Evolutionary conservation across 202 grass and related monocot species (phyloP), one percentile per base, ranked within the genome.

Genomic region (Setaria italica): DNA sequence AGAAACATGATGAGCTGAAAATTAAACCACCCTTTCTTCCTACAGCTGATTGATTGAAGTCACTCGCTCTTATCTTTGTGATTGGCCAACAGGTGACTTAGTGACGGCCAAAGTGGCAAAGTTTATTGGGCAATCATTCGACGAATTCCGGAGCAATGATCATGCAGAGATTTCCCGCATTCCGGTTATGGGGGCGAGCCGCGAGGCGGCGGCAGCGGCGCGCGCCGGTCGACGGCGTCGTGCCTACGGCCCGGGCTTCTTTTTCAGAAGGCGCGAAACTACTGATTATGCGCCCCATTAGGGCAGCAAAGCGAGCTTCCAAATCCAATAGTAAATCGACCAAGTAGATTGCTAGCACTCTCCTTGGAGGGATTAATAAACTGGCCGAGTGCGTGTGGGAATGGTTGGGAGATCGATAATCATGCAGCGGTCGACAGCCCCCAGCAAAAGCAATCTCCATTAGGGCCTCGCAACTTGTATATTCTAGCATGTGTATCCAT

Each of bases 241-340:
- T 55, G 76, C 87, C 63, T 66, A 66, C 63, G 46, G 21, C 43
- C 12, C 12, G 12, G 39, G 80, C 42, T 90, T 80, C 35, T 82
- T 80, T 54, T 82, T 43, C 49, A 63, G 74, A 86, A 50, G 81
- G 71, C 58, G 71, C 76, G 75, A 43, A 90, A 48, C 81, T 32
- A 85, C 77, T 91, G 51, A 85, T 85, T 71, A 35, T 88, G 89
- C 85, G 15, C 89, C 89, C 89, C 81, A 62, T 72, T 81, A 71
- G 72, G 85, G 85, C 81, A 85, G 81, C 85, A 91, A 88, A 62
- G 71, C 34, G 6, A 74, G 84, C 67, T 87, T 46, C 41, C 32
- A 43, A 85, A 91, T 88, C 85, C 46, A 76, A 30, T 58, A 78
- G 85, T 84, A 65, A 85, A 90, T 72, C 85, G 48, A 54, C 35